phyloP scores from a whole-genome alignment of 495 filamentous ascomycete species.

The Clohesyomyces aquaticus region DNA sequence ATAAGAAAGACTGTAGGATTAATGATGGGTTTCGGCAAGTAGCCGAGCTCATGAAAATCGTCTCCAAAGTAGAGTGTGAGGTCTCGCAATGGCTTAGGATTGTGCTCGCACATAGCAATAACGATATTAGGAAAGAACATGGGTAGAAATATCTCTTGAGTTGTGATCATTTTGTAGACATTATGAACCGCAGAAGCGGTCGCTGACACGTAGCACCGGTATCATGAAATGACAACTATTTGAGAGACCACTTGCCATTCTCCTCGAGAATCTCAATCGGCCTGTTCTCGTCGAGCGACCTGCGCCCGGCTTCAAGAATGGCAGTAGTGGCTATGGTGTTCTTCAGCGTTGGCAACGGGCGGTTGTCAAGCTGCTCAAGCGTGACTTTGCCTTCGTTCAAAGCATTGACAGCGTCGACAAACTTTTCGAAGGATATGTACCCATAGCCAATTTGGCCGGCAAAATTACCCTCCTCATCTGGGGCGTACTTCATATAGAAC shows the following conservation, averaged over 20 bases:
- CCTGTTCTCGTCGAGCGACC: conserved; percentile 78
- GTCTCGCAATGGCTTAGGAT: too few species aligned
- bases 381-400: conserved; percentile 73
- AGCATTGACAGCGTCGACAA: conserved; percentile 81
- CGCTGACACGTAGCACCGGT: too few species aligned
- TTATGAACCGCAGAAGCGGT: too few species aligned
- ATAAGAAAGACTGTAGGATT: too few species aligned
- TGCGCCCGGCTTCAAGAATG: conserved; percentile 83
- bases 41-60: too few species aligned
- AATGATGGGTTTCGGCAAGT: too few species aligned
- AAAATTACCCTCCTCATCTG: conserved; percentile 94
- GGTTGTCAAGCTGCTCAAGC: conserved; percentile 73
- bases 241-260: conserved; percentile 69
- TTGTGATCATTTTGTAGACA: too few species aligned
- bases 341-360: conserved; percentile 79
- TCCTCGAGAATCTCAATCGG: conserved; percentile 70
- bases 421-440: conserved; percentile 94
- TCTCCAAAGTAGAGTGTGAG: too few species aligned
- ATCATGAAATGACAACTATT: too few species aligned
- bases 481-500: conserved; percentile 96
- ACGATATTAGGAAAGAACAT: too few species aligned
- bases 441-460: conserved; percentile 88
- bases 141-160: too few species aligned
- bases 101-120: too few species aligned
- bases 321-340: conserved; percentile 92